Evolutionary conservation across 495 filamentous ascomycete species (phyloP).

Genomic region (Lasiosphaeris hirsuta): DNA sequence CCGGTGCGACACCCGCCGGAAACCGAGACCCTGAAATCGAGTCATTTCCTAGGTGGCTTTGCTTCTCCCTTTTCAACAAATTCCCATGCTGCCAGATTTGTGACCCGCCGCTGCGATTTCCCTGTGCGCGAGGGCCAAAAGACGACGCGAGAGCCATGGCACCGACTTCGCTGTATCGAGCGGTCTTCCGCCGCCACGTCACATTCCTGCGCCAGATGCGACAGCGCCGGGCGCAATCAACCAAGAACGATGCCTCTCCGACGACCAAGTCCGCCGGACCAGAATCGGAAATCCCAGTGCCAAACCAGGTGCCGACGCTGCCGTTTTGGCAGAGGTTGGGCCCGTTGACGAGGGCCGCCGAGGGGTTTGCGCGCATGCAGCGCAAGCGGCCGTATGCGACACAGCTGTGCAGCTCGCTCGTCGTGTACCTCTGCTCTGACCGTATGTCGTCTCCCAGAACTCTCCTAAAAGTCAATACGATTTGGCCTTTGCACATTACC

Average conservation of each 20-base stretch:
- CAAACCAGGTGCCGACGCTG: conserved; percentile 43
- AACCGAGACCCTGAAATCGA: too few species aligned
- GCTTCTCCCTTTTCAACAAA: too few species aligned
- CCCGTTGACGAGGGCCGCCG: conserved; percentile 57
- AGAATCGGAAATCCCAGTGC: conserved; percentile 38
- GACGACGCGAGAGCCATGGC: conserved; percentile 18
- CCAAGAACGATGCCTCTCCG: conserved; percentile 20
- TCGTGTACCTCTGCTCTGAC: conserved; percentile 79
- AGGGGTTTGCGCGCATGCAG: conserved; percentile 70
- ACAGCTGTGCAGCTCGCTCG: conserved; percentile 69
- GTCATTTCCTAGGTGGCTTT: too few species aligned
- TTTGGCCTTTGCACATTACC: background rate
- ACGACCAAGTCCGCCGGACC: conserved; percentile 19
- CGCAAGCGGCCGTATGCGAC: conserved; percentile 68
- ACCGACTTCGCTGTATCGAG: conserved; percentile 12
- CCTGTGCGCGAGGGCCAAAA: background rate
- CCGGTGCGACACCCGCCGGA: too few species aligned
- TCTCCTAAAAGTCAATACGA: too few species aligned
- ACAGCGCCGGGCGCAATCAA: conserved; percentile 26
- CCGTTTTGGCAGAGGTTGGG: conserved; percentile 53
- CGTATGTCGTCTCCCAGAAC: conserved; percentile 10
- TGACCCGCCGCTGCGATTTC: too few species aligned
- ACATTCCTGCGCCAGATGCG: conserved; percentile 16
- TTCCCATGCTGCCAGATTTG: too few species aligned
- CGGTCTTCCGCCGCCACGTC: conserved; percentile 24